Evolutionary conservation across 441 rosid genomes (phyloP), one percentile per base, ranked within the genome.

Genomic region (Aquilaria agallochum): DNA sequence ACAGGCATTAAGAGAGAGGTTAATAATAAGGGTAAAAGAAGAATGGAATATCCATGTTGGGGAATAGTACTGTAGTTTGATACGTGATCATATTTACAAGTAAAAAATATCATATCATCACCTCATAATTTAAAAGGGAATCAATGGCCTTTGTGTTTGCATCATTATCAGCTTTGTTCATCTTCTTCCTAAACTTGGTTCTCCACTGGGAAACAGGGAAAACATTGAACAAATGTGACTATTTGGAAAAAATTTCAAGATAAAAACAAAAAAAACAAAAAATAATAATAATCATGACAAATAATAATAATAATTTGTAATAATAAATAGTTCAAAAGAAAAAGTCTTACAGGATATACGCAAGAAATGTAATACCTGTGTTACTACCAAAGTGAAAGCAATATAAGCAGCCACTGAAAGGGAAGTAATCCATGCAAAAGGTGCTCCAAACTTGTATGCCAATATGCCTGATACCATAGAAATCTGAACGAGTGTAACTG

Each of bases 61-160:
- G 33, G 9, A 55, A 55, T 31, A 55, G 9, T 2, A 32, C 13
- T 9, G 13, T 27, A 27, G 34, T 31, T 20, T 36, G 5, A 36
- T 4, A 36, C 42, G 42, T 36, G 42, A 36, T 36, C 42, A 36
- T 8, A 36, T 3, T 36, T 4, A 36, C 7, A 20, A 36, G 13
- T 27, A 56, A n/a, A 65, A 36, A 31, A 13, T 31, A 68, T 5
- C 46, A 55, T 11, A 55, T 53, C 31, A 50, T 55, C 12, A 95
- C 98, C 97, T 92, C 97, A 65, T 91, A 94, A 78, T 94, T 94
- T 68, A 94, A 83, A 4, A 91, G 87, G 5, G 99, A 94, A 70
- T 94, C 99, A 47, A 91, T 73, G 50, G 88, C 89, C 72, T 86
- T 80, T 31, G 96, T 68, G 68, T 71, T 76, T 61, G 96, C 97